These are phyloP conservation scores for Entophlyctis helioformis DNA, from an alignment of 192 early-diverging fungal species.

Conservation along the genomic window DNA sequence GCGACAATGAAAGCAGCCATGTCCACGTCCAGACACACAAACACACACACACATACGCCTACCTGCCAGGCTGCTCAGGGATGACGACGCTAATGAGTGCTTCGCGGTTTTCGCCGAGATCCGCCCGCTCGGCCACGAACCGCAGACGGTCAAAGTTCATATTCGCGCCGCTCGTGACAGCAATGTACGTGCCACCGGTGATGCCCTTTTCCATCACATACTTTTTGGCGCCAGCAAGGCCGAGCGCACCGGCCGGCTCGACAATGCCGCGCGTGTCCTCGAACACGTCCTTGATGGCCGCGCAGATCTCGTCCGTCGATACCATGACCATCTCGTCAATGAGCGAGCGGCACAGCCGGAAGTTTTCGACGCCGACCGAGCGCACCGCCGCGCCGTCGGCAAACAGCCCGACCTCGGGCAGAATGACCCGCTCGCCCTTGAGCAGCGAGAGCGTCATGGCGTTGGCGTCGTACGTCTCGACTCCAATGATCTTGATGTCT, in stretches of 20 bases:
- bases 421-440: constrained; percentile 43
- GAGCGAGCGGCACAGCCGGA: constrained; percentile 62
- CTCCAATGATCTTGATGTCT: constrained; percentile 79
- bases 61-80: constrained; percentile 79
- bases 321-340: constrained; percentile 90
- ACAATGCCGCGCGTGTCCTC: constrained; percentile 87
- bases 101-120: constrained; percentile 85
- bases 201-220: constrained; percentile 43
- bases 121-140: constrained; percentile 92
- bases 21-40: not conserved
- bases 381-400: constrained; percentile 96
- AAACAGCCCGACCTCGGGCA: constrained; percentile 85
- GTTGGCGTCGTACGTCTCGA: constrained; percentile 81
- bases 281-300: constrained; percentile 46
- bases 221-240: constrained; percentile 77
- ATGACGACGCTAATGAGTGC: constrained; percentile 86
- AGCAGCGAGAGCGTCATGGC: constrained; percentile 76
- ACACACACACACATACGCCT: not conserved
- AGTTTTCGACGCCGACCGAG: constrained; percentile 79
- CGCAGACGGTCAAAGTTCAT: constrained; percentile 98
- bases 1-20: not conserved
- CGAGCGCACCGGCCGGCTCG: constrained; percentile 91
- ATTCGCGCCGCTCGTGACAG: constrained; percentile 87
- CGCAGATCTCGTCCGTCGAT: constrained; percentile 90
- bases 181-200: constrained; percentile 53